These are phyloP conservation scores for Sporothrix protearum DNA, from an alignment of 2,329 filamentous ascomycete genomes.

Conservation along the genomic window DNA sequence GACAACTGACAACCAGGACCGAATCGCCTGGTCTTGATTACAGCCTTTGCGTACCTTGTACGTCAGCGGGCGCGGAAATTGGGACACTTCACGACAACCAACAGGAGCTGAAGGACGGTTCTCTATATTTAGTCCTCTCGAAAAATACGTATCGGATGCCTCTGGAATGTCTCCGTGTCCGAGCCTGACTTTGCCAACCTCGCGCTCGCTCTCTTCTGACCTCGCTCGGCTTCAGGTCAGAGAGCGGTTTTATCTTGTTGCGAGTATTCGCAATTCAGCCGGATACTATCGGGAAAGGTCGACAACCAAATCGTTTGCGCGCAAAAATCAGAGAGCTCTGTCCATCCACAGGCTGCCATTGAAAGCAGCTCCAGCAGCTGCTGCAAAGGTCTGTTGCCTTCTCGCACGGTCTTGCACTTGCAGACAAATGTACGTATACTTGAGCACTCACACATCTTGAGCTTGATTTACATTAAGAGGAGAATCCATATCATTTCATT, in stretches of 20 bases:
- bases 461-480: neutral
- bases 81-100: conserved; percentile 8
- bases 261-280: neutral
- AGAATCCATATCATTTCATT: neutral
- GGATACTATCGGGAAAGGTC: neutral
- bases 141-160: neutral
- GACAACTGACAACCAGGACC: neutral
- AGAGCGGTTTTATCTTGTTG: neutral
- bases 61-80: conserved; percentile 9
- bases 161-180: neutral
- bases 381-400: neutral
- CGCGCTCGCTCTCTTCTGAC: too few species aligned
- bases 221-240: conserved; percentile 10
- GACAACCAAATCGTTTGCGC: neutral
- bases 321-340: neutral
- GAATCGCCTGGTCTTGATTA: neutral
- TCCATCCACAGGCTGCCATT: neutral
- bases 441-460: neutral
- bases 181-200: neutral
- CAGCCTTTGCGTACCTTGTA: neutral
- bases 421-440: neutral
- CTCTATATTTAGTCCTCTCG: neutral
- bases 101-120: neutral
- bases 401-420: neutral
- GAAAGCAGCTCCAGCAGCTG: neutral